Evolutionary conservation across 352 stramenopile species (phyloP).

Genomic region (Phytophthora megakarya): DNA sequence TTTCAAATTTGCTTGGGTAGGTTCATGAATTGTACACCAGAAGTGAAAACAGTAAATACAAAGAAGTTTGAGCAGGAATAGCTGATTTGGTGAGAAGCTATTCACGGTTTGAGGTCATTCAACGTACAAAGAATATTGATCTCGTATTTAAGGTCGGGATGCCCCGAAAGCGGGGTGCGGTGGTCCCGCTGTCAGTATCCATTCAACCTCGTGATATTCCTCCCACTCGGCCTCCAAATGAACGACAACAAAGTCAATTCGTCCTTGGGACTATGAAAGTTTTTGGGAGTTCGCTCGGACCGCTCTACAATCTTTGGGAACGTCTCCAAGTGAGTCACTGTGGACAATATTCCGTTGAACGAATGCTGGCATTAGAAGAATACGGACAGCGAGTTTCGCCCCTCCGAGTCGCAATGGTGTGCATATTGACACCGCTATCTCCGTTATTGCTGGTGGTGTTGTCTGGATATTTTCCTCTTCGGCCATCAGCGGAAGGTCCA

Average conservation of each 20-base stretch:
- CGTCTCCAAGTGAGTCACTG: slow-evolving; percentile 40
- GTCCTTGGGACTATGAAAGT: slow-evolving; percentile 22
- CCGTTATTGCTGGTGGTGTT: slow-evolving; percentile 25
- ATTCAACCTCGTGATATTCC: background rate
- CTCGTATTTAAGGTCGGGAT: slow-evolving; percentile 7
- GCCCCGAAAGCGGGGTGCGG: slow-evolving; percentile 22
- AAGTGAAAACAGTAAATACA: background rate
- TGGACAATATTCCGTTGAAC: slow-evolving; percentile 44
- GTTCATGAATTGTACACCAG: too few relatives aligned
- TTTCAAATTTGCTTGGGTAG: slow-evolving; percentile 18
- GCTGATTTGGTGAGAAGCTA: background rate
- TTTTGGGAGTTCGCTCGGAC: slow-evolving; percentile 19
- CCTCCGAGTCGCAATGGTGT: slow-evolving; percentile 27
- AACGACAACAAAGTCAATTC: slow-evolving; percentile 26
- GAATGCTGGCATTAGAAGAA: slow-evolving; percentile 38
- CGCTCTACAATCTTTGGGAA: slow-evolving; percentile 37
- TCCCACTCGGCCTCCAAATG: slow-evolving; percentile 11
- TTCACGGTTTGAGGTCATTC: background rate
- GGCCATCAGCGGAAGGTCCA: slow-evolving; percentile 10
- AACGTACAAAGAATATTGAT: background rate
- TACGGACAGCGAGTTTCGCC: slow-evolving; percentile 36
- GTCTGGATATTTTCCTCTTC: slow-evolving; percentile 20
- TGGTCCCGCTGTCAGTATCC: slow-evolving; percentile 15
- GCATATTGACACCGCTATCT: slow-evolving; percentile 33
- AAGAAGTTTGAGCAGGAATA: too few relatives aligned